Evolutionary conservation across 257 asterid genomes (phyloP).

Genomic region (Datura wrightii): DNA sequence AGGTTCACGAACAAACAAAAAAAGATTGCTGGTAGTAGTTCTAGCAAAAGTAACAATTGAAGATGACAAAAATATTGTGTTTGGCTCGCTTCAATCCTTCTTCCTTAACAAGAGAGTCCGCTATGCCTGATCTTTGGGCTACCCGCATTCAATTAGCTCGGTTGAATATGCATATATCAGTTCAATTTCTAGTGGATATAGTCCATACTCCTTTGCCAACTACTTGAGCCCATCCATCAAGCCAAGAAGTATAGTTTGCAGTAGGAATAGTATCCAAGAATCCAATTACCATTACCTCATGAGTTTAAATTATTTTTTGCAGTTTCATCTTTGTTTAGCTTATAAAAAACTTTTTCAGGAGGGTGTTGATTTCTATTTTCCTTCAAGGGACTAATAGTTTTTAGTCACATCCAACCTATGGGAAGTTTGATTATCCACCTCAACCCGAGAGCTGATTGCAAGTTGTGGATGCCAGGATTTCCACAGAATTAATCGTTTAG

Average conservation of each 20-base stretch:
- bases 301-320: neutral
- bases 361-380: neutral
- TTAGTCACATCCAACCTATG: neutral
- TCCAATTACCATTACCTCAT: too few relatives aligned
- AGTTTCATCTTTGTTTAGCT: neutral
- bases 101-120: neutral
- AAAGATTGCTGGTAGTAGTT: neutral
- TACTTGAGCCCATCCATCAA: neutral
- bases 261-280: neutral
- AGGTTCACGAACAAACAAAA: neutral
- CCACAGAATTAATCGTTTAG: neutral
- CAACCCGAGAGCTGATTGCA: neutral
- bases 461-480: neutral
- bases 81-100: neutral
- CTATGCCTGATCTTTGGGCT: neutral
- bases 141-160: neutral
- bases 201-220: neutral
- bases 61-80: neutral
- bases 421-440: neutral
- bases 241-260: neutral
- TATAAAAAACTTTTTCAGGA: neutral
- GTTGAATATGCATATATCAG: neutral
- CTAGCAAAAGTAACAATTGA: neutral
- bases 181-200: neutral
- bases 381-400: neutral